These are phyloP conservation scores for Adansonia gregorii DNA, from an alignment of 441 rosid species.

Conservation along the genomic window DNA sequence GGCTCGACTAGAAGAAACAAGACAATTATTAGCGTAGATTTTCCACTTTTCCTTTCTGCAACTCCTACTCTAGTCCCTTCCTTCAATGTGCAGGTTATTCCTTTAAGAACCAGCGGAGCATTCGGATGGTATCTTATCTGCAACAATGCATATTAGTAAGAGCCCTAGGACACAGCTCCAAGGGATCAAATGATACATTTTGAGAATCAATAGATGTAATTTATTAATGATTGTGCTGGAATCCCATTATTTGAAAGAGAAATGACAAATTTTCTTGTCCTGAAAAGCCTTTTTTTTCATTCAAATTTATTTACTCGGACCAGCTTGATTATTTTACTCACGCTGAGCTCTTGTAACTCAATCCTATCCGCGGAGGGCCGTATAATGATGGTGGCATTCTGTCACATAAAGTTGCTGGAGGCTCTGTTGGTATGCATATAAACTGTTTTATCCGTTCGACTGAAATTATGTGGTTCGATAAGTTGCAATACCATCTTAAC, in stretches of 20 bases:
- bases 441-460: slow-evolving; percentile 86
- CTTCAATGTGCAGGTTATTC: slow-evolving; percentile 77
- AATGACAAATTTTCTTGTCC: too few relatives aligned
- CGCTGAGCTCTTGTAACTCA: slow-evolving; percentile 61
- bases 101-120: slow-evolving; percentile 76
- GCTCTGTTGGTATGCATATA: slow-evolving; percentile 73
- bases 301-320: too few relatives aligned
- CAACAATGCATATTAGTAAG: neutral
- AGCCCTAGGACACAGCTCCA: too few relatives aligned
- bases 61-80: slow-evolving; percentile 83
- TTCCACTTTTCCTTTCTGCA: slow-evolving; percentile 90
- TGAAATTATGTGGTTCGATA: slow-evolving; percentile 75
- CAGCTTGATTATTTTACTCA: too few relatives aligned
- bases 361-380: slow-evolving; percentile 83
- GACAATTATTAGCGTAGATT: slow-evolving; percentile 80
- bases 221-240: too few relatives aligned
- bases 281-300: too few relatives aligned
- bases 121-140: slow-evolving; percentile 68
- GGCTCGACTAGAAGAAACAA: slow-evolving; percentile 87
- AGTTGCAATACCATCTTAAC: slow-evolving; percentile 70
- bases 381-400: slow-evolving; percentile 63
- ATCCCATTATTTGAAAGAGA: too few relatives aligned
- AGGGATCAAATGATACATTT: too few relatives aligned
- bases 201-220: too few relatives aligned
- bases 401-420: slow-evolving; percentile 66